Percentiles rank a stretch among this genome's conserved stretches.
These are phyloP conservation scores for Nadsonia commutata DNA, from an alignment of 1,139 yeast species.

Conservation along the genomic window DNA sequence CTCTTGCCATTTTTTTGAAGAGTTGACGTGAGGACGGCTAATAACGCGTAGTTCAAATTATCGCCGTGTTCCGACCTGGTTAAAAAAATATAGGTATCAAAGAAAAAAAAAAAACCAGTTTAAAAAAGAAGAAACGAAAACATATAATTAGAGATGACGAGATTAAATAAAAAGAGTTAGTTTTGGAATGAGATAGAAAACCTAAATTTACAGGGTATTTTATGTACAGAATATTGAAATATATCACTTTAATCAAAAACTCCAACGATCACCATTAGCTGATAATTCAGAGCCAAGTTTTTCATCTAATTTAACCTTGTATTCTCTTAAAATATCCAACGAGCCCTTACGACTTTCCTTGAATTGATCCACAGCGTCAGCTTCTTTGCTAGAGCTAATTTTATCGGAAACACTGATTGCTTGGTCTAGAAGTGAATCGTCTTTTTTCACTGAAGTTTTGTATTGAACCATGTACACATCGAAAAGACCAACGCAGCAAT, in stretches of 20 bases:
- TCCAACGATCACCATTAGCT: not conserved
- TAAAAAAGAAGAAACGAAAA: too few relatives aligned
- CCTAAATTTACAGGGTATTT: too few relatives aligned
- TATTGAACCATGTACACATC: constrained; percentile 27
- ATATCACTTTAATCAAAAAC: not conserved
- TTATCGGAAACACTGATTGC: not conserved
- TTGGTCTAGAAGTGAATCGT: not conserved
- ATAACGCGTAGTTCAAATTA: too few relatives aligned
- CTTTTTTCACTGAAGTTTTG: not conserved
- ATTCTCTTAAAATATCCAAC: not conserved
- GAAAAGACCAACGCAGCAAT: constrained; percentile 62
- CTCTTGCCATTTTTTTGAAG: not conserved
- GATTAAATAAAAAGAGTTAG: too few relatives aligned
- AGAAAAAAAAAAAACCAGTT: too few relatives aligned
- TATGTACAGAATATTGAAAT: too few relatives aligned
- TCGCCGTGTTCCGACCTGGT: too few relatives aligned
- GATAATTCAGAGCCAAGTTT: not conserved
- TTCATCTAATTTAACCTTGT: not conserved
- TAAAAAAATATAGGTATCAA: too few relatives aligned
- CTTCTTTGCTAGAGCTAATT: not conserved
- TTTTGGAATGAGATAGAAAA: too few relatives aligned
- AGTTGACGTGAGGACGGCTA: too few relatives aligned
- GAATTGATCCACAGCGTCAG: not conserved
- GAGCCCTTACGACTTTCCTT: not conserved
- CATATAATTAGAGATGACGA: too few relatives aligned